phyloP scores from a whole-genome alignment of 2,329 filamentous ascomycete genomes.

The Mariannaea elegans region DNA sequence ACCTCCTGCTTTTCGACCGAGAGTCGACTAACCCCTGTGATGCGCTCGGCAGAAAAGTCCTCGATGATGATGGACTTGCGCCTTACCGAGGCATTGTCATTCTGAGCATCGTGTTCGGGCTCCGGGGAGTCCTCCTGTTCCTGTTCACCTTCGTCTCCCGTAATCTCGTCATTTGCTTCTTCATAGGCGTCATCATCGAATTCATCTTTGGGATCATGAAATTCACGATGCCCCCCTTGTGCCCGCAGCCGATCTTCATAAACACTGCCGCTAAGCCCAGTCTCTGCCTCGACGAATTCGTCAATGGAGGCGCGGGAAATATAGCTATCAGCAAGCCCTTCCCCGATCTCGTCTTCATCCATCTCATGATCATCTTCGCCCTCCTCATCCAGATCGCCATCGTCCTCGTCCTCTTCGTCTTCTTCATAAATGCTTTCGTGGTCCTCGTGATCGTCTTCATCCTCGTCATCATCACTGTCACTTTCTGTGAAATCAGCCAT shows the following conservation, averaged over 20 bases:
- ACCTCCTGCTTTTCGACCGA: slow-evolving; percentile 52
- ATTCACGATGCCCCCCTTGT: slow-evolving; percentile 51
- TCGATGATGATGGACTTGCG: slow-evolving; percentile 43
- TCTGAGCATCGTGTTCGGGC: slow-evolving; percentile 28
- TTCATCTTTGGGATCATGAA: slow-evolving; percentile 37
- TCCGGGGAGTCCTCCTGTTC: slow-evolving; percentile 30
- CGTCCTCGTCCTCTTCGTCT: slow-evolving; percentile 54
- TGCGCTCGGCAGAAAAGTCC: slow-evolving; percentile 65
- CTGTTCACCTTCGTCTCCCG: slow-evolving; percentile 51
- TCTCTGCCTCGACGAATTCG: slow-evolving; percentile 54
- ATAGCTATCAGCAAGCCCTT: slow-evolving; percentile 41
- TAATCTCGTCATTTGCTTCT: slow-evolving; percentile 48
- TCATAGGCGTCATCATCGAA: slow-evolving; percentile 48
- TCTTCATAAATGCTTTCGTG: slow-evolving; percentile 56
- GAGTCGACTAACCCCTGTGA: slow-evolving; percentile 67
- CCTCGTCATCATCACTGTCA: slow-evolving; percentile 67
- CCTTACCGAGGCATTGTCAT: slow-evolving; percentile 23
- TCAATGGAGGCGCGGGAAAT: slow-evolving; percentile 42
- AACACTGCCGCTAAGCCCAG: slow-evolving; percentile 53
- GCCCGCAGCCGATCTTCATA: slow-evolving; percentile 54
- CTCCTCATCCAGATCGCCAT: slow-evolving; percentile 55
- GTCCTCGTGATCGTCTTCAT: slow-evolving; percentile 66
- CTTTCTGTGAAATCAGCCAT: slow-evolving; percentile 89
- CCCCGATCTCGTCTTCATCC: slow-evolving; percentile 47
- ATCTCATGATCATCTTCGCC: slow-evolving; percentile 49